A percentile compares a stretch with the other conserved stretches of the same genome.
phyloP scores from a whole-genome alignment of 495 filamentous ascomycete genomes.

The Podospora fimiseda region DNA sequence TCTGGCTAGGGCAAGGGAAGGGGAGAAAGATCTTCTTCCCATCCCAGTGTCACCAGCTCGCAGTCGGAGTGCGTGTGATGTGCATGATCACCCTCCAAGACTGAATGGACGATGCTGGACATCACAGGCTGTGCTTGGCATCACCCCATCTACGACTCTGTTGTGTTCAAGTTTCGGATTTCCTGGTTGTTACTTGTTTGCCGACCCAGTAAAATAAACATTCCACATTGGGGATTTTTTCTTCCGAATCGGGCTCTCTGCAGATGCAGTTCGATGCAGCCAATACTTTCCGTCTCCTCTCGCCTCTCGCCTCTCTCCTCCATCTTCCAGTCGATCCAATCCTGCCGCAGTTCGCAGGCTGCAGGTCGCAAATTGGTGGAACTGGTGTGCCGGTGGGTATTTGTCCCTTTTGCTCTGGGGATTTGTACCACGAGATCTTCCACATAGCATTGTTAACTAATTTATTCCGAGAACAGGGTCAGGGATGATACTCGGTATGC shows the following conservation, averaged over 20 bases:
- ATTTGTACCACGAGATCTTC: too few species aligned
- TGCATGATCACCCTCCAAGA: too few species aligned
- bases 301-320: slow-evolving; percentile 1
- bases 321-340: neutral
- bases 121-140: too few species aligned
- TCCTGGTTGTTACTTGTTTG: neutral
- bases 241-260: slow-evolving; percentile 21
- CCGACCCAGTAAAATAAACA: neutral
- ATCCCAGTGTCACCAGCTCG: too few species aligned
- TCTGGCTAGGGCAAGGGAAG: too few species aligned
- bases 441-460: neutral
- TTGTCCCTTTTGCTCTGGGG: neutral
- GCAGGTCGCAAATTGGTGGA: neutral
- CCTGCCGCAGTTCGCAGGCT: neutral
- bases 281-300: neutral
- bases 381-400: neutral
- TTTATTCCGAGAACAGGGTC: too few species aligned
- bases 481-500: too few species aligned
- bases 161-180: too few species aligned
- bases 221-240: slow-evolving; percentile 6
- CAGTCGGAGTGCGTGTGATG: too few species aligned
- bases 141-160: too few species aligned
- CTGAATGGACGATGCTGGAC: too few species aligned
- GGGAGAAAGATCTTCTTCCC: too few species aligned
- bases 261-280: slow-evolving; percentile 10